Evolutionary conservation across 257 asterid genomes (phyloP), one percentile per base, ranked within the genome.

Genomic region (Gynochthodes officinalis): DNA sequence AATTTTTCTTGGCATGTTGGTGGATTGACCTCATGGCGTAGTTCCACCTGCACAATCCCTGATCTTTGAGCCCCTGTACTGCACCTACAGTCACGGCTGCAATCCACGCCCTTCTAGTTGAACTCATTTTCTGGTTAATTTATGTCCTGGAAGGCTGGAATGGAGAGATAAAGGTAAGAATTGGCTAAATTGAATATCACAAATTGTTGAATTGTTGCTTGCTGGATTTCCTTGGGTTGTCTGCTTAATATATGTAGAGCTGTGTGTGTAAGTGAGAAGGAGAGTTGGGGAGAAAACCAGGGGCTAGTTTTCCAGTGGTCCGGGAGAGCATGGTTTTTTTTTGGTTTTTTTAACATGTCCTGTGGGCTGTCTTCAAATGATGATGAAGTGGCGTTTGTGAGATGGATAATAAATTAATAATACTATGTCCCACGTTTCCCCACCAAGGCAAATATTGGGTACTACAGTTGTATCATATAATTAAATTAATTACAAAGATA

Each of bases 41-140:
- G 25, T 72, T 68, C 83, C 80, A 79, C 18, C 80, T 75, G 1
- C 71, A 28, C 57, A 79, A 75, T 18, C 83, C 83, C 62, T 75
- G 75, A 60, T 79, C 83, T 59, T 71, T 79, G 54, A 79, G 42
- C 2, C 77, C 83, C 48, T 79, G 77, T 30, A 79, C 64, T 39
- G 75, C 58, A 9, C 80, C 80, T 0, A 79, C 72, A 72, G 72
- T 79, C 1, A 64, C 75, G 61, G 80, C 83, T 35, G 57, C 77
- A 4, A 79, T 43, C 83, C 75, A 79, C 0, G 77, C 77, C 64
- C 80, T 79, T 30, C 72, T 71, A 63, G 79, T 67, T 28, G 75
- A 66, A 71, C 75, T 67, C 83, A 79, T 79, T 64, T 71, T 46
- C 21, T 46, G n/a, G n/a, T n/a, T n/a, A n/a, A n/a, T n/a, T n/a